Percentiles rank a stretch among this genome's conserved stretches.
Conservation (phyloP, 179 eudicot species). For the Monotropa hypopitys region DNA sequence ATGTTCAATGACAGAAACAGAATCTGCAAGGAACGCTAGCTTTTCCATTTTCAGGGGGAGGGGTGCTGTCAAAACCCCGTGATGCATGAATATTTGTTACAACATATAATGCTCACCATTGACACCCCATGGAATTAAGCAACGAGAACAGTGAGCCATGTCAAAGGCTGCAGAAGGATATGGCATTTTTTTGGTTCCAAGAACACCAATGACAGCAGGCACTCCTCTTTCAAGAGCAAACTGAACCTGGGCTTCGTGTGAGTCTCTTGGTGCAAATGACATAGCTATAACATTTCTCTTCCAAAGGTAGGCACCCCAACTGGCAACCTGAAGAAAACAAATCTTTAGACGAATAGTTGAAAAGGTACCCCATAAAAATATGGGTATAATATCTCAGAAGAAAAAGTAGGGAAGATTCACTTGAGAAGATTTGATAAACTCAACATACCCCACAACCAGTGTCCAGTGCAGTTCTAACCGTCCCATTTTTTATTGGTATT, state of each 20-base stretch:
- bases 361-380: neutral
- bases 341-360: neutral
- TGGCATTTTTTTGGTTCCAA: constrained; percentile 68
- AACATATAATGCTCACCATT: constrained; percentile 37
- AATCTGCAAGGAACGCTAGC: neutral
- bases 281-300: constrained; percentile 70
- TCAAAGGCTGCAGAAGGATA: constrained; percentile 65
- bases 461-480: constrained; percentile 67
- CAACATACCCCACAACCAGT: constrained; percentile 76
- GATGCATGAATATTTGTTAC: neutral
- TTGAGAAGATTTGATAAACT: neutral
- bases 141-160: constrained; percentile 83
- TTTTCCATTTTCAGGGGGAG: neutral
- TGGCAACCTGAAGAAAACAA: constrained; percentile 48
- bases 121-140: constrained; percentile 75
- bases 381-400: neutral
- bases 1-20: neutral
- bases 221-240: constrained; percentile 87
- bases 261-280: constrained; percentile 86
- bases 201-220: constrained; percentile 76
- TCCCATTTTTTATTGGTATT: constrained; percentile 63
- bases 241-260: constrained; percentile 87
- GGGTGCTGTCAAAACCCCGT: neutral
- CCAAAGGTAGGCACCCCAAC: constrained; percentile 82
- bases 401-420: neutral